phyloP scores from a whole-genome alignment of 2,329 filamentous ascomycete species.

The Hawksworthiomyces lignivorus region DNA sequence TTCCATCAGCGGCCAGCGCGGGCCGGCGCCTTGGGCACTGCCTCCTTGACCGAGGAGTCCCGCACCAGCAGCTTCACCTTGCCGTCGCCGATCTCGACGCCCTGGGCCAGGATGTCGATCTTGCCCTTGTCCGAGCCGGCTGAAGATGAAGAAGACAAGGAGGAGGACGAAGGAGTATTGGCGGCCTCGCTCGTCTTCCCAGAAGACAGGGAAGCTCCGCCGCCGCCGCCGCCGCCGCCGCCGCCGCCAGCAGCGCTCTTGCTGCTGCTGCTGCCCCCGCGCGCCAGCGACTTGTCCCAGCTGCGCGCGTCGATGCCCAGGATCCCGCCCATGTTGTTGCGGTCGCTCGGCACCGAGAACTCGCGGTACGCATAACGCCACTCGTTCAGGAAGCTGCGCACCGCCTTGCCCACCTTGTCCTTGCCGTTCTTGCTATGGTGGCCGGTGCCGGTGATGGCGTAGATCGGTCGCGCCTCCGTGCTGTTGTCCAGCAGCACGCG shows the following conservation, averaged over 20 bases:
- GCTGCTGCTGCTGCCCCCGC: too few species aligned
- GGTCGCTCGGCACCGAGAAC: slow-evolving; percentile 92
- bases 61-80: slow-evolving; percentile 59
- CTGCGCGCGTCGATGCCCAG: slow-evolving; percentile 60
- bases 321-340: slow-evolving; percentile 72
- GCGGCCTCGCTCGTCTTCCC: too few species aligned
- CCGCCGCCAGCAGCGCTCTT: neutral
- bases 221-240: neutral
- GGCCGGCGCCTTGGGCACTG: slow-evolving; percentile 40
- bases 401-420: slow-evolving; percentile 93
- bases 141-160: too few species aligned
- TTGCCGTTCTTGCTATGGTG: slow-evolving; percentile 99
- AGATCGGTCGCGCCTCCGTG: slow-evolving; percentile 66
- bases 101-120: slow-evolving; percentile 54
- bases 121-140: slow-evolving; percentile 32
- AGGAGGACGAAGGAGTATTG: too few species aligned
- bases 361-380: slow-evolving; percentile 95
- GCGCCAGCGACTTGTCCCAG: slow-evolving; percentile 54
- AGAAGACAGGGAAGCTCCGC: neutral
- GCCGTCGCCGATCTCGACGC: slow-evolving; percentile 60
- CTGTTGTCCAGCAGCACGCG: slow-evolving; percentile 78
- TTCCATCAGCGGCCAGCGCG: too few species aligned
- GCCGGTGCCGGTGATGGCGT: slow-evolving; percentile 93
- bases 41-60: slow-evolving; percentile 35
- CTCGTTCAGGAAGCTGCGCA: slow-evolving; percentile 85